A percentile compares a stretch with the other conserved stretches of the same genome.
phyloP scores from a whole-genome alignment of 2,329 filamentous ascomycete species.

The Aspergillus sp. region DNA sequence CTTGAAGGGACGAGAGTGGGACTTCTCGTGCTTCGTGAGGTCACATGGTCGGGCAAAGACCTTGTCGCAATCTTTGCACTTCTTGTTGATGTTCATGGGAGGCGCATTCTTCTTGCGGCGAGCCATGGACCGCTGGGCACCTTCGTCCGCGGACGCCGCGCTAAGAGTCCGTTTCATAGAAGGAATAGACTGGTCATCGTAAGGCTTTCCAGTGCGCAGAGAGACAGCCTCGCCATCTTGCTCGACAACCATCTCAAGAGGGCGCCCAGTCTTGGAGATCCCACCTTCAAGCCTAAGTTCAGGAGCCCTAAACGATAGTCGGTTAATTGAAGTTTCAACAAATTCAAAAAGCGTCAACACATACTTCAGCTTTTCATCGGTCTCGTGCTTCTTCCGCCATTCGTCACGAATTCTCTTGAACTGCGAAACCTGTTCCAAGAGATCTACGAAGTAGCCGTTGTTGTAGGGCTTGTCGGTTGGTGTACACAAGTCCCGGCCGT shows the following conservation, averaged over 20 bases:
- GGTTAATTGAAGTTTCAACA: slow-evolving; percentile 49
- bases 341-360: slow-evolving; percentile 1
- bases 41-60: slow-evolving; percentile 97
- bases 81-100: slow-evolving; percentile 78
- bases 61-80: slow-evolving; percentile 82
- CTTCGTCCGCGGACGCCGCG: slow-evolving; percentile 67
- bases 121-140: slow-evolving; percentile 90
- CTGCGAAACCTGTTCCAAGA: slow-evolving; percentile 87
- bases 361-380: slow-evolving; percentile 38
- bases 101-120: slow-evolving; percentile 90
- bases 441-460: slow-evolving; percentile 94
- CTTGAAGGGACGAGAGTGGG: slow-evolving; percentile 94
- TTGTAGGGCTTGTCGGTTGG: slow-evolving; percentile 87
- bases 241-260: slow-evolving; percentile 79
- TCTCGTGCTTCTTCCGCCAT: slow-evolving; percentile 63
- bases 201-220: slow-evolving; percentile 66
- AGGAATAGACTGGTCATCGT: slow-evolving; percentile 49
- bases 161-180: slow-evolving; percentile 55
- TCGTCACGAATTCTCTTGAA: slow-evolving; percentile 83
- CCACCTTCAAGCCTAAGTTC: slow-evolving; percentile 80
- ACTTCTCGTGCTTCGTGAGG: slow-evolving; percentile 97
- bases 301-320: slow-evolving; percentile 48
- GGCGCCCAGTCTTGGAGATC: slow-evolving; percentile 75
- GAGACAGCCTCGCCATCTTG: slow-evolving; percentile 79
- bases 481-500: slow-evolving; percentile 81